A percentile compares a stretch with the other conserved stretches of the same genome.
Conservation (phyloP, 805 yeast genomes). For the Schizosaccharomyces osmophilus region DNA sequence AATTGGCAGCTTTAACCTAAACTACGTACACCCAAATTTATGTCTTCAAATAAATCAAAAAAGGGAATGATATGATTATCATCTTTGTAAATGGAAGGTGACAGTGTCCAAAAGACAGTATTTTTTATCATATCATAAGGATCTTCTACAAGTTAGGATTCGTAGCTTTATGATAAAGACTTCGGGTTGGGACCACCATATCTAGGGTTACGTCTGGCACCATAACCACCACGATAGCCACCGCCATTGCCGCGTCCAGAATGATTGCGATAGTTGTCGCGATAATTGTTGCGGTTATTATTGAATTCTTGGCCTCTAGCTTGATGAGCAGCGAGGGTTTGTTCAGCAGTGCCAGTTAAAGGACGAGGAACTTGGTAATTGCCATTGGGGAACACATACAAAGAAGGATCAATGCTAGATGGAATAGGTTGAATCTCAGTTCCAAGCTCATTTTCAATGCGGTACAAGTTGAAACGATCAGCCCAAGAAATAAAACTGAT, state of each 20-base stretch:
- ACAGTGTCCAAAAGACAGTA: too few relatives aligned
- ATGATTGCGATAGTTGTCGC: background rate
- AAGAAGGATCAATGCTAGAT: conserved; percentile 61
- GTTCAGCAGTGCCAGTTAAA: conserved; percentile 35
- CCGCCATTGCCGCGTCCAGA: background rate
- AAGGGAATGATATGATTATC: too few relatives aligned
- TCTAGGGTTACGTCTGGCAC: background rate
- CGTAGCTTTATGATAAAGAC: too few relatives aligned
- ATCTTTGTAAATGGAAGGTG: too few relatives aligned
- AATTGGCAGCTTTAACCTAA: too few relatives aligned
- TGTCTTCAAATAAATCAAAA: too few relatives aligned
- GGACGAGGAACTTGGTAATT: conserved; percentile 61
- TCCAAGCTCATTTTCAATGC: conserved; percentile 90
- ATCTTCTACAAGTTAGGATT: too few relatives aligned
- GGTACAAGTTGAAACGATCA: conserved; percentile 77
- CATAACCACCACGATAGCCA: background rate
- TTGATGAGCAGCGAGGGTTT: background rate
- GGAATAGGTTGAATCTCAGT: conserved; percentile 96
- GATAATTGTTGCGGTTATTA: conserved; percentile 8
- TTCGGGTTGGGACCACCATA: background rate
- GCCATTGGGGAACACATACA: conserved; percentile 61
- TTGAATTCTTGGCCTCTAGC: background rate
- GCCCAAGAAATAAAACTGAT: conserved; percentile 91
- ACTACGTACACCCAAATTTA: too few relatives aligned
- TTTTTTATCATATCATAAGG: too few relatives aligned